Base-by-base conservation (phyloP, 176 grass and related monocot genomes). In the Bolboschoenus planiculmis region DNA sequence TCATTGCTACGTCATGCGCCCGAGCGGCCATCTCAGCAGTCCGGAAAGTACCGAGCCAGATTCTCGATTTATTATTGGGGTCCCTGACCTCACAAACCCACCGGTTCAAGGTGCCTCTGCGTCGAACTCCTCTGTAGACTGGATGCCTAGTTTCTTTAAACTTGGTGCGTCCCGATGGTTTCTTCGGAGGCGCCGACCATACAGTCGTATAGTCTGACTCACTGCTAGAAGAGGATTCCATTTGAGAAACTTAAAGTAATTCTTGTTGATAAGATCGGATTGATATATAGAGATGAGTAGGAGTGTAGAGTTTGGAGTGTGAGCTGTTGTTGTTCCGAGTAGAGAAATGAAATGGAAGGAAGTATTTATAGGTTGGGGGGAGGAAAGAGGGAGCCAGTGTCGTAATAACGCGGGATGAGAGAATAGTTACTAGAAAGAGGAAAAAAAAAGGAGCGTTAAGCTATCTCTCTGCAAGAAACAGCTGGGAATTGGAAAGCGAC, bases 61-160 rank as follows among this genome's bases (percentile, higher is more conserved):
- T 89, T 18, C 94, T 35, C 4, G 55, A 71, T 29, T 89, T 89
- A 43, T 86, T 84, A 14, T 85, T 84, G 0, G 88, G 94, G 33
- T 93, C 90, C 24, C 91, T 91, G 46, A 93, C 91, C 82, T 97
- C 94, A 78, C 91, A 93, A 27, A 93, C 94, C 94, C 91, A 97
- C 35, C 87, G 81, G 1, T 83, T 60, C 0, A 85, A 85, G 42
- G 15, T 16, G n/a, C 86, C 89, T 0, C 94, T 80, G 1, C 83
- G 83, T 2, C 94, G 89, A 83, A 97, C 94, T 67, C 94, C 91
- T 70, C 87, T 89, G 79, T 82, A 97, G 63, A 97, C 84, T 7
- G 91, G 94, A 85, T 97, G 94, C 21, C 94, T 77, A 30, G 94
- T 97, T 85, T 97, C 94, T 21, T 86, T 82, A 78, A 97, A 97